Base-by-base conservation (phyloP, 1,284 basidiomycete species). In the Ceratorhiza oryzae-sativae region DNA sequence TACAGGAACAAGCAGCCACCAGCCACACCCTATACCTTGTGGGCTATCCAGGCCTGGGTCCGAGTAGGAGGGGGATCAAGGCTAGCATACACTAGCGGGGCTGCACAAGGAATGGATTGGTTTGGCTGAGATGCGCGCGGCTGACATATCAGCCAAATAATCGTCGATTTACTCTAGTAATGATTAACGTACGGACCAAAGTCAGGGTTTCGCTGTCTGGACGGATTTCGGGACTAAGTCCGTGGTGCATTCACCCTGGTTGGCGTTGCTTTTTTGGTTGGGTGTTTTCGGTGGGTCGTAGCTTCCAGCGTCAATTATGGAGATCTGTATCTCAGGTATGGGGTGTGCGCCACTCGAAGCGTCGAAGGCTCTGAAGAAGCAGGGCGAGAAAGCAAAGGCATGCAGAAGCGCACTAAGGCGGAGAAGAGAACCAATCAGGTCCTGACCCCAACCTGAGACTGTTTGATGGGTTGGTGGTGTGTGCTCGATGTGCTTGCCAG, bases 361-460 rank as follows among this genome's bases (percentile, higher is more conserved):
- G 15, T 23, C n/a, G 51, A 34, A 30, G 34, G 34, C 4, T 34
- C 51, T 45, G 20, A 1, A 27, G 23, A 25, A 55, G 30, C 51
- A 55, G 51, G 30, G 51, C 51, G 49, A 25, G 25, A 51, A 51
- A 27, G 12, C 9, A n/a, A 51, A 51, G 25, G 6, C 23, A 12
- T 12, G 49, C 25, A 51, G 23, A 3, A 12, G 23, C 49, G 20
- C 13, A 25, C n/a, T 27, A 45, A 25, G 8, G 49, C 49, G 49
- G 51, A 55, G 51, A 34, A 55, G n/a, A 55, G 30, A n/a, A 4
- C 15, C 27, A 3, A 34, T 12, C 4, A n/a, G 30, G 34, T 55
- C 51, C 51, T 55, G 51, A 55, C 30, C 42, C 42, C 51, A 51
- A 51, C 49, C 49, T 51, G 49, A 30, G 49, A 8, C 23, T n/a